A percentile compares a stretch with the other conserved stretches of the same genome.
phyloP scores from a whole-genome alignment of 2,329 filamentous ascomycete species.

The Fusarium sp. region DNA sequence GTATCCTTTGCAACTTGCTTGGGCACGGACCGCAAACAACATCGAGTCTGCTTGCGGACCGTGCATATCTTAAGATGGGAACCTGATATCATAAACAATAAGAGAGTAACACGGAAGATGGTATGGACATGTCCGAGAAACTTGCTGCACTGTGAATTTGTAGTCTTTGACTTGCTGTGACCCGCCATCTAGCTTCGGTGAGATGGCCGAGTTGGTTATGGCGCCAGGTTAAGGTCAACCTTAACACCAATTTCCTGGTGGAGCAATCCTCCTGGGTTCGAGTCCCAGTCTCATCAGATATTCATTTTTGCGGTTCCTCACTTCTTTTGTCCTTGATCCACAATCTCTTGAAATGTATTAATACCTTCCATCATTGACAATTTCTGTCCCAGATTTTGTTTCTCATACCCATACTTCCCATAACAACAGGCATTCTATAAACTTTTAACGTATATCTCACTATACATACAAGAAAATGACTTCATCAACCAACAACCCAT shows the following conservation, averaged over 20 bases:
- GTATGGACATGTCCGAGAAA: accelerated
- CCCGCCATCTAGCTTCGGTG: not conserved
- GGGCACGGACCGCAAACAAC: accelerated
- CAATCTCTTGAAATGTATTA: accelerated
- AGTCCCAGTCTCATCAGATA: not conserved
- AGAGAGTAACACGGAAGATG: not conserved
- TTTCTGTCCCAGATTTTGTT: not conserved
- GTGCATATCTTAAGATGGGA: not conserved
- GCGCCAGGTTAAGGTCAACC: conserved; percentile 8
- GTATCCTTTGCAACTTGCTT: not conserved
- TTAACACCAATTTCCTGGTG: conserved; percentile 2
- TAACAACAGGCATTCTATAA: too few species aligned
- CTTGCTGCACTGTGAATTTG: not conserved
- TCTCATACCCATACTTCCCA: too few species aligned
- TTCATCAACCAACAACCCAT: too few species aligned
- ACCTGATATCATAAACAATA: accelerated
- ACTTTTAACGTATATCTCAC: accelerated
- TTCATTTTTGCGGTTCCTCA: not conserved
- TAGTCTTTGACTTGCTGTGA: too few species aligned
- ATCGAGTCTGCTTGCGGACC: not conserved
- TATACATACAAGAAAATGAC: not conserved
- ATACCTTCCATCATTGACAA: not conserved
- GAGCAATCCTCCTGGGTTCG: conserved; percentile 6
- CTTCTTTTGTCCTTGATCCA: too few species aligned
- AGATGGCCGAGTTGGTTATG: conserved; percentile 20